phyloP scores from a whole-genome alignment of 805 yeast genomes.

The Candida saitoana region DNA sequence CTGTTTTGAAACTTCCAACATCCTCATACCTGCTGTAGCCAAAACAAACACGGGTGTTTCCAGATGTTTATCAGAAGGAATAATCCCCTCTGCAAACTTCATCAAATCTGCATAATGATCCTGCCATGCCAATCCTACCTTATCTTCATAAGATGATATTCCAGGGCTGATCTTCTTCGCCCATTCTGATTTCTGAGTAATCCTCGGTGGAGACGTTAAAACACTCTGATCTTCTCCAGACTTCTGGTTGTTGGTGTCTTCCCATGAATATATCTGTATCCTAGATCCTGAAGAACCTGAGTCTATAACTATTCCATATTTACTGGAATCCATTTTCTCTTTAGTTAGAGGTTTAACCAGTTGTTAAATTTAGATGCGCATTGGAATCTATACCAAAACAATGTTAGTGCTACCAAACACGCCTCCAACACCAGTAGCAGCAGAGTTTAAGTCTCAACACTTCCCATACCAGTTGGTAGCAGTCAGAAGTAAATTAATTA shows the following conservation, averaged over 20 bases:
- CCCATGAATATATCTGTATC: slow-evolving; percentile 79
- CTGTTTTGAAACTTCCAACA: slow-evolving; percentile 55
- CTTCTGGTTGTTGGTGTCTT: slow-evolving; percentile 29
- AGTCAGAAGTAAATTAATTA: slow-evolving; percentile 15
- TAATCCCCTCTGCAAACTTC: slow-evolving; percentile 61
- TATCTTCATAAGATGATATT: slow-evolving; percentile 58
- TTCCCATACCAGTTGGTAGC: slow-evolving; percentile 13
- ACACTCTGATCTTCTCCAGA: slow-evolving; percentile 24
- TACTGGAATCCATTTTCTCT: slow-evolving; percentile 9
- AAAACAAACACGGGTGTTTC: slow-evolving; percentile 85
- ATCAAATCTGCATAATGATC: slow-evolving; percentile 66
- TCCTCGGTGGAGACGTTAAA: slow-evolving; percentile 61
- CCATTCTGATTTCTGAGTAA: slow-evolving; percentile 66
- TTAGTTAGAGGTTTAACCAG: background rate
- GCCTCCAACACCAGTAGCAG: slow-evolving; percentile 23
- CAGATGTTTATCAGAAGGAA: slow-evolving; percentile 57
- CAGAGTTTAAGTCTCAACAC: slow-evolving; percentile 4
- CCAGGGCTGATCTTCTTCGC: slow-evolving; percentile 77
- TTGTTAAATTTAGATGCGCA: background rate
- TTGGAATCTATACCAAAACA: background rate
- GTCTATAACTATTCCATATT: slow-evolving; percentile 86
- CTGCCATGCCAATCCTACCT: slow-evolving; percentile 58
- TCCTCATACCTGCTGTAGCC: slow-evolving; percentile 96
- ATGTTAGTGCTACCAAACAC: slow-evolving; percentile 35
- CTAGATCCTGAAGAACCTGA: slow-evolving; percentile 97